These are phyloP conservation scores for Apiosordaria backusii DNA, from an alignment of 495 filamentous ascomycete species.

Conservation along the genomic window DNA sequence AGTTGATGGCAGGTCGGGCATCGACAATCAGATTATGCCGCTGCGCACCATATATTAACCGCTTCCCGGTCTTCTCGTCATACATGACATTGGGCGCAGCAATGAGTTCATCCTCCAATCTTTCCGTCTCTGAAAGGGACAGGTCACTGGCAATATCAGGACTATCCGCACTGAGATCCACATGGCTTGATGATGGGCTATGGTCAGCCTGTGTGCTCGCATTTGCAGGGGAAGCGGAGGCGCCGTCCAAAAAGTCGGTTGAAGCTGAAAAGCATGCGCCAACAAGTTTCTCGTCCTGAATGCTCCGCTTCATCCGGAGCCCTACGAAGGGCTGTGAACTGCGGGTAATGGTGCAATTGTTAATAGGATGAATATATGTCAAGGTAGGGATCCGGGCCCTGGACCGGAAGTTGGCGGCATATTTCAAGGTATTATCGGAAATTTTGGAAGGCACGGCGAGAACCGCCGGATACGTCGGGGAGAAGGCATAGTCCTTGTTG, in stretches of 20 bases:
- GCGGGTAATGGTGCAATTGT: constrained; percentile 93
- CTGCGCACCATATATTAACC: constrained; percentile 84
- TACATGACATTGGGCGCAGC: constrained; percentile 41
- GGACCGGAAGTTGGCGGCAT: constrained; percentile 86
- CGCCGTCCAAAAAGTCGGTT: constrained; percentile 39
- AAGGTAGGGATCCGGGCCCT: constrained; percentile 81
- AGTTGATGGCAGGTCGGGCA: constrained; percentile 92
- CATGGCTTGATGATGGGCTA: constrained; percentile 59
- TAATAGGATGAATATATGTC: constrained; percentile 91
- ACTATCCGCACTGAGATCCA: constrained; percentile 44
- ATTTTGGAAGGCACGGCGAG: constrained; percentile 81
- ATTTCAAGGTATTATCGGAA: constrained; percentile 94
- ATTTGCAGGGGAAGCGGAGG: constrained; percentile 1
- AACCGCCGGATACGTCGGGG: constrained; percentile 87
- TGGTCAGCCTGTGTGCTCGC: constrained; percentile 32
- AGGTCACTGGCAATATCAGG: constrained; percentile 24
- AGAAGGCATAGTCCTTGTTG: constrained; percentile 84
- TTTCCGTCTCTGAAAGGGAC: constrained; percentile 57
- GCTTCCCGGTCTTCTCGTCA: constrained; percentile 46
- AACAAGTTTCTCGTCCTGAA: constrained; percentile 93
- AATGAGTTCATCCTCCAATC: constrained; percentile 70
- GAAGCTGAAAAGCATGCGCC: constrained; percentile 88
- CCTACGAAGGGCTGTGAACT: constrained; percentile 92
- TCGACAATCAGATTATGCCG: constrained; percentile 96
- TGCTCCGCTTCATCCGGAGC: constrained; percentile 80